Percentiles rank a stretch among this genome's conserved stretches.
Evolutionary conservation across 2,329 filamentous ascomycete species (phyloP).

Genomic region (Venturia aucupariae): DNA sequence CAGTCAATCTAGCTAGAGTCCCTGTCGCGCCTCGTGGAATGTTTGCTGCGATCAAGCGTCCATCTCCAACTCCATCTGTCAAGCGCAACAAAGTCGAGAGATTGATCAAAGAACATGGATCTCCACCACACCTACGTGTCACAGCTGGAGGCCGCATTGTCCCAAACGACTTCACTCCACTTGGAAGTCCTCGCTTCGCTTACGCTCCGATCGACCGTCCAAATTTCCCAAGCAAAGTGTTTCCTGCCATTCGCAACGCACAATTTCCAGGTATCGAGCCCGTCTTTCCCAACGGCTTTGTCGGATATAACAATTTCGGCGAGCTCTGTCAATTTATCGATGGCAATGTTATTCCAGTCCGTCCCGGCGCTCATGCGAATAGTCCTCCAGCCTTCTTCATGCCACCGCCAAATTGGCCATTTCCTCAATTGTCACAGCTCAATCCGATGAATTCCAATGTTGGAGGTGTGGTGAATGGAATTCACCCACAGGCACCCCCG

Average conservation of each 20-base stretch:
- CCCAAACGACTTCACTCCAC: conserved; percentile 31
- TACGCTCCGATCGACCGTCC: conserved; percentile 3
- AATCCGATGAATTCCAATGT: conserved; percentile 2
- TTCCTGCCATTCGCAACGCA: conserved; percentile 1
- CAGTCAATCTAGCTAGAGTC: conserved; percentile 16
- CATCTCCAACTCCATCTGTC: conserved; percentile 41
- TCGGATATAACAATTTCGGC: conserved; percentile 28
- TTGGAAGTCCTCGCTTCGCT: conserved; percentile 11
- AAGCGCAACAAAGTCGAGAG: conserved; percentile 41
- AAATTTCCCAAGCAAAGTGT: conserved; percentile 10
- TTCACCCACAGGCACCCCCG: background rate
- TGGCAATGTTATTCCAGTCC: conserved; percentile 26
- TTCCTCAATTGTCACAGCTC: conserved; percentile 6
- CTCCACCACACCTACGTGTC: conserved; percentile 41
- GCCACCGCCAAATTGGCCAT: conserved; percentile 26
- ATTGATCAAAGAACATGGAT: conserved; percentile 43
- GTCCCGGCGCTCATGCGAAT: conserved; percentile 20
- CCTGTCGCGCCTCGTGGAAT: conserved; percentile 14
- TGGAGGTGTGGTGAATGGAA: background rate
- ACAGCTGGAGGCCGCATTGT: conserved; percentile 45
- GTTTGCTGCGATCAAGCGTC: conserved; percentile 25
- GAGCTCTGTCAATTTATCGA: conserved; percentile 30
- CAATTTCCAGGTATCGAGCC: conserved; percentile 16
- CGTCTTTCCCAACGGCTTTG: conserved; percentile 27
- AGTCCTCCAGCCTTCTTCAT: conserved; percentile 27